Base-by-base conservation (phyloP, 768 basidiomycete species). In the Boletellus emodensis region DNA sequence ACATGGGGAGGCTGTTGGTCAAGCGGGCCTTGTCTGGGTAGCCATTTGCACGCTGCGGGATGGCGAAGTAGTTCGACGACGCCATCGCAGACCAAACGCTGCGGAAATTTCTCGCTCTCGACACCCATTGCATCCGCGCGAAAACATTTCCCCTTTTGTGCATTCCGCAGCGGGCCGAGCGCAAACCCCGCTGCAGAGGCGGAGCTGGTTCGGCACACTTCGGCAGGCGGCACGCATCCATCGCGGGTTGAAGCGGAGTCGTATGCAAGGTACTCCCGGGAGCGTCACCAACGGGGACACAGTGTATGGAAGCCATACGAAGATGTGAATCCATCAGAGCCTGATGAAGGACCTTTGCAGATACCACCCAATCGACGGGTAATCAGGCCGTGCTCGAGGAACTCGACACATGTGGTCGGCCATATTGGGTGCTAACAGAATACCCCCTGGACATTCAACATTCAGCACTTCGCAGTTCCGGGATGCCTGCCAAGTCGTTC, bases 401-500 rank as follows among this genome's bases (percentile, higher is more conserved):
- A n/a, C n/a, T n/a, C n/a, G n/a, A n/a, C n/a, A n/a, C n/a, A n/a
- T n/a, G n/a, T n/a, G n/a, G 24, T 26, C 73, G 35, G 49, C 17
- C 24, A 60, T 53, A 26, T 26, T 7, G 76, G 10, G 86, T 76
- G 44, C 75, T 81, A 59, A 91, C 85, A 58, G 89, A 79, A 49
- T 83, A 20, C 90, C 90, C 8, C 87, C n/a, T n/a, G n/a, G n/a
- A n/a, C n/a, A n/a, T n/a, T n/a, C n/a, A n/a, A n/a, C n/a, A 91
- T 74, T 2, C 69, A 72, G 36, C 92, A 74, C 94, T 82, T 64
- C 84, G 84, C 51, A 95, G 79, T 66, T 97, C 94, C 9, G 20
- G 20, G 20, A 20, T 20, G 20, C 3, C 84, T 86, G 61, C 96
- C 93, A 15, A 97, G 77, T 67, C 94, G 93, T 62, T 96, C 93